phyloP scores from a whole-genome alignment of 2,329 filamentous ascomycete species.

The Aureobasidium sp. region DNA sequence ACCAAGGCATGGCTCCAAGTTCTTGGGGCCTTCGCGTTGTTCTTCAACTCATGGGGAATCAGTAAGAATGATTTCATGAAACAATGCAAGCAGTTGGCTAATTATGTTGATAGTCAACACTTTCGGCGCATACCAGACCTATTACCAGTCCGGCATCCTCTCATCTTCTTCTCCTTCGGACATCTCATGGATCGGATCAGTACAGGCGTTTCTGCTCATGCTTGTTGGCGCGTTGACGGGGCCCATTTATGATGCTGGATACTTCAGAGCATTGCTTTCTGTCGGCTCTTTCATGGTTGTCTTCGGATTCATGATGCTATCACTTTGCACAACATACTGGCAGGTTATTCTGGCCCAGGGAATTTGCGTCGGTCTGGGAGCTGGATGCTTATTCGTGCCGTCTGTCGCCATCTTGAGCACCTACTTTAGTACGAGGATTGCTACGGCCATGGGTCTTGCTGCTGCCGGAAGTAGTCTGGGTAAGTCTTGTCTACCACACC shows the following conservation, averaged over 20 bases:
- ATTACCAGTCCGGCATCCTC: conserved; percentile 30
- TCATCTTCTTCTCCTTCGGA: conserved; percentile 26
- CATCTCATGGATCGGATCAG: conserved; percentile 17
- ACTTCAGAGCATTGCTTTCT: conserved; percentile 28
- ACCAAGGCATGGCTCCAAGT: conserved; percentile 30
- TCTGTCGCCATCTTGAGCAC: conserved; percentile 28
- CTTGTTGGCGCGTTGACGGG: conserved; percentile 11
- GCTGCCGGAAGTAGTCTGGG: conserved; percentile 51
- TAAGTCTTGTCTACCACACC: background rate
- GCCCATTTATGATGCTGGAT: conserved; percentile 7
- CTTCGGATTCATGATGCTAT: conserved; percentile 36
- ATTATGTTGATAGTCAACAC: conserved; percentile 29
- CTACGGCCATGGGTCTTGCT: conserved; percentile 33
- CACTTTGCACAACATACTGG: conserved; percentile 34
- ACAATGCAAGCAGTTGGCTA: background rate
- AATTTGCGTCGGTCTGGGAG: conserved; percentile 37
- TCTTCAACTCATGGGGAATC: conserved; percentile 21
- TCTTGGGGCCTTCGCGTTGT: conserved; percentile 25
- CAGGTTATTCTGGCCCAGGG: conserved; percentile 42
- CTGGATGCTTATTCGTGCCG: conserved; percentile 32
- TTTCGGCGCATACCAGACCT: conserved; percentile 39
- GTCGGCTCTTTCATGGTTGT: conserved; percentile 29
- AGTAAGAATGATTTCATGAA: background rate
- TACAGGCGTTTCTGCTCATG: conserved; percentile 15
- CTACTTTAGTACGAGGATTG: conserved; percentile 26